Evolutionary conservation across 176 grass and related monocot species (phyloP).

Genomic region (Bonia amplexicaulis): DNA sequence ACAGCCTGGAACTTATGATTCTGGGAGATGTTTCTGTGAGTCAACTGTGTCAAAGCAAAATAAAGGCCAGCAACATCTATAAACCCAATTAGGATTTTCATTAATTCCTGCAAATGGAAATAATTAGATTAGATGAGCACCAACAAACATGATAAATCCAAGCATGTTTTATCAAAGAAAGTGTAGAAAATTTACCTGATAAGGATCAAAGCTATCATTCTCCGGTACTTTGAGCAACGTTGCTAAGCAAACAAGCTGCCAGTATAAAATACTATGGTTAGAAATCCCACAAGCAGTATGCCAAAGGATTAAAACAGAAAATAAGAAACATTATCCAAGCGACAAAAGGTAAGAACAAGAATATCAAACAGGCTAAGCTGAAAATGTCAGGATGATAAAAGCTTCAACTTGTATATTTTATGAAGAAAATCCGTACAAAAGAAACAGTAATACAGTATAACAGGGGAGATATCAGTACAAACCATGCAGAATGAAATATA

Average conservation of each 20-base stretch:
- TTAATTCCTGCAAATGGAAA: conserved; percentile 64
- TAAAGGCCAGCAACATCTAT: conserved; percentile 98
- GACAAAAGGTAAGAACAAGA: neutral
- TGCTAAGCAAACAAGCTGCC: conserved; percentile 93
- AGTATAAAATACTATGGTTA: conserved; percentile 32
- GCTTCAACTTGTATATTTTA: neutral
- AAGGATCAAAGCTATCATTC: conserved; percentile 93
- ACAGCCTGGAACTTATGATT: conserved; percentile 99
- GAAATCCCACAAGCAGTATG: neutral
- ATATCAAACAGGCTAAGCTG: neutral
- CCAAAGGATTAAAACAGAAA: neutral
- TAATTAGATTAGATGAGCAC: neutral
- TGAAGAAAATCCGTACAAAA: neutral
- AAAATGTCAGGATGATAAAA: conserved; percentile 3
- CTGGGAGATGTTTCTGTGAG: conserved; percentile 98
- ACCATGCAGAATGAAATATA: neutral
- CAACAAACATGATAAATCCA: conserved; percentile 15
- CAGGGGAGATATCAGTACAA: neutral
- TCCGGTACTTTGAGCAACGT: conserved; percentile 96
- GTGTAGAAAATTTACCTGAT: conserved; percentile 58
- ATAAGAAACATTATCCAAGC: neutral
- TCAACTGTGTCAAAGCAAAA: conserved; percentile 93
- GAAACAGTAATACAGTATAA: conserved; percentile 2
- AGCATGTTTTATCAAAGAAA: neutral
- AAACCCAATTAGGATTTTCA: conserved; percentile 87